Evolutionary conservation across 495 filamentous ascomycete species (phyloP).

Genomic region (Annulohypoxylon moriforme): DNA sequence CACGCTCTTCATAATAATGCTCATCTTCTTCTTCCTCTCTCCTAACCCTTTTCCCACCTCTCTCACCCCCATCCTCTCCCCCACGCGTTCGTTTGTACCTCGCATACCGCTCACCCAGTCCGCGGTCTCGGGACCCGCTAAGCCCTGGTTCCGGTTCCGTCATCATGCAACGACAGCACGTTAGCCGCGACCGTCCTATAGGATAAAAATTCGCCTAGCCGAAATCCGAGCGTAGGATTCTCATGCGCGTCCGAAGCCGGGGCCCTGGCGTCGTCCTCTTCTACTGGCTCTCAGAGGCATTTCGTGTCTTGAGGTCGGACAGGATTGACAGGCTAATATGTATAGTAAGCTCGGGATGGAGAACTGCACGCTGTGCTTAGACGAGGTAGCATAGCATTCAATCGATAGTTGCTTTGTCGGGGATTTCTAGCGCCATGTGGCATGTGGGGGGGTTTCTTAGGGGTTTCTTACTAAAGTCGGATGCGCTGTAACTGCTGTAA

Average conservation of each 20-base stretch:
- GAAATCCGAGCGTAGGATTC: slow-evolving; percentile 30
- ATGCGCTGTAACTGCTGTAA: neutral
- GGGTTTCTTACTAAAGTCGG: neutral
- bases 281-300: neutral
- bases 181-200: slow-evolving; percentile 1
- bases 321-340: slow-evolving; percentile 15
- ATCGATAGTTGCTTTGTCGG: slow-evolving; percentile 1
- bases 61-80: slow-evolving; percentile 20
- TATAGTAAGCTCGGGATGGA: slow-evolving; percentile 9
- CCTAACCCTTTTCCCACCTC: slow-evolving; percentile 14
- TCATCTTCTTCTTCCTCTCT: slow-evolving; percentile 6
- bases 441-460: slow-evolving; percentile 3
- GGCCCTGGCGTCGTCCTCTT: neutral
- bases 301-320: slow-evolving; percentile 7
- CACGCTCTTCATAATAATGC: neutral
- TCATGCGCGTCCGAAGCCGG: slow-evolving; percentile 31
- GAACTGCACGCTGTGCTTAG: neutral
- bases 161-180: slow-evolving; percentile 39
- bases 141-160: slow-evolving; percentile 17
- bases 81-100: slow-evolving; percentile 40
- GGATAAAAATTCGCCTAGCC: neutral
- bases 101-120: slow-evolving; percentile 32
- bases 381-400: neutral
- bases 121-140: slow-evolving; percentile 30
- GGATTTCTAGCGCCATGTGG: slow-evolving; percentile 22